These are phyloP conservation scores for Trametes cingulata DNA, from an alignment of 768 basidiomycete genomes.

Conservation along the genomic window DNA sequence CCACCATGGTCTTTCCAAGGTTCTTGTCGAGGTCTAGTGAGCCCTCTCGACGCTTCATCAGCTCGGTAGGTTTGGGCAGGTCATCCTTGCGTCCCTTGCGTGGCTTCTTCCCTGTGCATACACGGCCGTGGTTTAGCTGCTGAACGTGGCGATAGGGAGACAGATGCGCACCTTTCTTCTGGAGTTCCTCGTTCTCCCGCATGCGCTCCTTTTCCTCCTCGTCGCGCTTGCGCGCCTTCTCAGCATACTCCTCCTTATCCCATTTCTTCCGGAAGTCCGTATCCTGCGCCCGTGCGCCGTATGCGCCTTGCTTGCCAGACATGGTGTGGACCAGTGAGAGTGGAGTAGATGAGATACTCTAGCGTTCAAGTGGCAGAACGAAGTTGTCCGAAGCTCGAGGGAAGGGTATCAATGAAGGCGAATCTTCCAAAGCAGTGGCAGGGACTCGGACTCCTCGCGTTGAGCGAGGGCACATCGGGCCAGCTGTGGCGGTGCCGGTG, in stretches of 20 bases:
- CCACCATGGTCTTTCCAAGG: slow-evolving; percentile 92
- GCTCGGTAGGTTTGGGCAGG: slow-evolving; percentile 89
- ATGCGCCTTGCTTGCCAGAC: slow-evolving; percentile 32
- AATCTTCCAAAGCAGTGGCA: too few relatives aligned
- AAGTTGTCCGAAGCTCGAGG: too few relatives aligned
- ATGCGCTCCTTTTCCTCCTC: slow-evolving; percentile 78
- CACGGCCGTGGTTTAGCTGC: neutral
- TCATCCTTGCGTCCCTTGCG: slow-evolving; percentile 69
- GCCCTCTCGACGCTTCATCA: slow-evolving; percentile 85
- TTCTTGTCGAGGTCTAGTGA: slow-evolving; percentile 94
- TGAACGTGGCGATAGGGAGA: neutral
- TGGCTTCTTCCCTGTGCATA: slow-evolving; percentile 76
- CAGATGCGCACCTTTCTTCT: slow-evolving; percentile 69
- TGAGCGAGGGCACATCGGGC: too few relatives aligned
- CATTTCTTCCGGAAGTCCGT: slow-evolving; percentile 88
- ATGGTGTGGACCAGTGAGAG: slow-evolving; percentile 6
- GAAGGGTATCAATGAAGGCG: too few relatives aligned
- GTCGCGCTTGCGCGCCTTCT: slow-evolving; percentile 81
- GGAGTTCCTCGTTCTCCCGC: slow-evolving; percentile 80
- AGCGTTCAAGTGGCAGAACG: neutral
- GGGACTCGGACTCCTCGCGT: too few relatives aligned
- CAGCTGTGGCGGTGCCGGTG: neutral
- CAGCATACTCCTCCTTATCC: slow-evolving; percentile 92
- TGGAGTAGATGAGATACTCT: neutral
- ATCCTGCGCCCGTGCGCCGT: slow-evolving; percentile 46